A percentile compares a stretch with the other conserved stretches of the same genome.
Conservation (phyloP, 2,329 filamentous ascomycete genomes). For the Fusarium pseudograminearum region DNA sequence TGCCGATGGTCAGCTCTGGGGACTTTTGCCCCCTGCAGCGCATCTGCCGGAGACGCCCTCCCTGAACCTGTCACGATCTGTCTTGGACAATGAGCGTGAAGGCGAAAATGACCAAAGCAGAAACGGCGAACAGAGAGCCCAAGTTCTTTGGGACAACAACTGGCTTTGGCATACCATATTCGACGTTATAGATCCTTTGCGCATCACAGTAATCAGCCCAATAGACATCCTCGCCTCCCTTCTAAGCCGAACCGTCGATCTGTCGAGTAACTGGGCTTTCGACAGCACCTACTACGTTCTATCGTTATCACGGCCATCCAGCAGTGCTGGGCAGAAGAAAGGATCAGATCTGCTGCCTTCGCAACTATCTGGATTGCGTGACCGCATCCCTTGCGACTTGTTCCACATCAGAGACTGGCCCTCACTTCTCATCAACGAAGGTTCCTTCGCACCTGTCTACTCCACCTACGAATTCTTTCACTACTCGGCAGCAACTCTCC, state of each 20-base stretch:
- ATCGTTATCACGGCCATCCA: conserved; percentile 54
- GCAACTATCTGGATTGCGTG: conserved; percentile 10
- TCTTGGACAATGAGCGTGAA: conserved; percentile 12
- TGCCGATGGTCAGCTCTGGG: conserved; percentile 45
- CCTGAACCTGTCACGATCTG: conserved; percentile 47
- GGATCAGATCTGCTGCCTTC: conserved; percentile 28
- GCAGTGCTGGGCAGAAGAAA: neutral
- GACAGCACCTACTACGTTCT: conserved; percentile 72
- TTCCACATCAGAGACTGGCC: conserved; percentile 74
- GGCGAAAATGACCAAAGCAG: conserved; percentile 38
- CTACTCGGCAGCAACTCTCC: conserved; percentile 71
- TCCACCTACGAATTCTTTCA: conserved; percentile 78
- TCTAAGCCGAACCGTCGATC: conserved; percentile 67
- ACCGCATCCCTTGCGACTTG: conserved; percentile 55
- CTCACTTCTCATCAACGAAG: conserved; percentile 77
- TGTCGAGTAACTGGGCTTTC: conserved; percentile 73
- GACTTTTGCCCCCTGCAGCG: conserved; percentile 49
- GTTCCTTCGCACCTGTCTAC: conserved; percentile 78
- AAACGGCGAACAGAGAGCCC: conserved; percentile 22
- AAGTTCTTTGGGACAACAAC: conserved; percentile 50
- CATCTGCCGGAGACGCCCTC: conserved; percentile 31
- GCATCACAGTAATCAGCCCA: conserved; percentile 70
- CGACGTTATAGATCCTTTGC: conserved; percentile 62
- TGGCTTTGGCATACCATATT: conserved; percentile 70
- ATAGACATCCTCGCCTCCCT: conserved; percentile 72